Evolutionary conservation across 2,329 filamentous ascomycete genomes (phyloP).

Genomic region (Alternaria novae-zelandiae): DNA sequence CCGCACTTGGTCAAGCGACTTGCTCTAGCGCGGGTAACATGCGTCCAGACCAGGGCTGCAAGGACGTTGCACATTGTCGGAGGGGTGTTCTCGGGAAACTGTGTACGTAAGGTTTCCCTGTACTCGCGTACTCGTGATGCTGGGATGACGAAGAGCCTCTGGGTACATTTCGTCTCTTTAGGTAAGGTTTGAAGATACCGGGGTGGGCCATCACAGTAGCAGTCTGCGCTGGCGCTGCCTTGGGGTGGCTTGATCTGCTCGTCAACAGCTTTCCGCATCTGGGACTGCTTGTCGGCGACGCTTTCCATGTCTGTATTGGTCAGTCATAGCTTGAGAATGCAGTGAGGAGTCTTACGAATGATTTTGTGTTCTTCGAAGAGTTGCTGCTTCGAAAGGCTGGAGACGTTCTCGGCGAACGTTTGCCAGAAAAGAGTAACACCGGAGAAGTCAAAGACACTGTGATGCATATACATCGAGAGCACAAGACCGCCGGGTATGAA

Average conservation of each 20-base stretch:
- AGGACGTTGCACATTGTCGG: slow-evolving; percentile 43
- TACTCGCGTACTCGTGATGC: slow-evolving; percentile 33
- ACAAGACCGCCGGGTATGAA: slow-evolving; percentile 46
- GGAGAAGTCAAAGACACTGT: slow-evolving; percentile 41
- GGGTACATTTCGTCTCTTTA: slow-evolving; percentile 31
- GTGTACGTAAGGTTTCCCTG: slow-evolving; percentile 29
- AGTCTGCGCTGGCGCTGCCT: slow-evolving; percentile 24
- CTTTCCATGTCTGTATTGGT: slow-evolving; percentile 23
- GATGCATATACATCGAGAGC: slow-evolving; percentile 44
- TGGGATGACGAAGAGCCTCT: slow-evolving; percentile 38
- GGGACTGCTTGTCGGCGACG: slow-evolving; percentile 31
- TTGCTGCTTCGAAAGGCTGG: slow-evolving; percentile 23
- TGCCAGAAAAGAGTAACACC: slow-evolving; percentile 39
- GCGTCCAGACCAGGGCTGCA: slow-evolving; percentile 45
- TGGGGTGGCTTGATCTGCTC: slow-evolving; percentile 16
- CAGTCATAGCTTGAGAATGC: slow-evolving; percentile 9
- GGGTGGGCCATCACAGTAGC: slow-evolving; percentile 35
- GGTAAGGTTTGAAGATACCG: slow-evolving; percentile 37
- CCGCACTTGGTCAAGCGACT: slow-evolving; percentile 23
- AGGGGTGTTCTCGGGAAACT: slow-evolving; percentile 24
- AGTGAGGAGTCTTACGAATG: slow-evolving; percentile 15
- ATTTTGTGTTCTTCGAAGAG: slow-evolving; percentile 9
- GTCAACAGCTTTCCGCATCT: slow-evolving; percentile 30
- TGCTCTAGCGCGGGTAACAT: slow-evolving; percentile 42
- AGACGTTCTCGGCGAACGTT: slow-evolving; percentile 32